A percentile compares a stretch with the other conserved stretches of the same genome.
Evolutionary conservation across 352 stramenopile genomes (phyloP).

Genomic region (Globisporangium cystogenes): DNA sequence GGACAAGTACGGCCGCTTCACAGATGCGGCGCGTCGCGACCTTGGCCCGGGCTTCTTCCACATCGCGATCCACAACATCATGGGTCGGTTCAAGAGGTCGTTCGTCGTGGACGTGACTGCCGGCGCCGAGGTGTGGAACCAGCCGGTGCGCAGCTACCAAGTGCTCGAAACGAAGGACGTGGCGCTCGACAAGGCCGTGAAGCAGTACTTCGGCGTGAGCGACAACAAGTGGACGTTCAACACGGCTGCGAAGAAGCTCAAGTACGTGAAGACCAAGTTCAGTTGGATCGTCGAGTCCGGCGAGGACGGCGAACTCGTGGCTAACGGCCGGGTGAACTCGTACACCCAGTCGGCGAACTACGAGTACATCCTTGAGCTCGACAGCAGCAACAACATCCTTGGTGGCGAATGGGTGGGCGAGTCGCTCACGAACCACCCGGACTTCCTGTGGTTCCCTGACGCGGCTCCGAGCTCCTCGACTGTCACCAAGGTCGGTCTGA

Average conservation of each 20-base stretch:
- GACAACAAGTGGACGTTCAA: too few species aligned
- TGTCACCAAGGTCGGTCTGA: constrained; percentile 29
- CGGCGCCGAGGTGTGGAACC: constrained; percentile 13
- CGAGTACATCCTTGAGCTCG: constrained; percentile 9
- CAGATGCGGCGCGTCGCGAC: constrained; percentile 31
- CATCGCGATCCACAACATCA: constrained; percentile 46
- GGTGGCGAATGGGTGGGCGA: constrained; percentile 11
- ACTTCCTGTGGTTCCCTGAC: constrained; percentile 14
- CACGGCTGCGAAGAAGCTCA: constrained; percentile 2
- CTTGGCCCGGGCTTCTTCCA: constrained; percentile 50
- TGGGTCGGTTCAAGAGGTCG: constrained; percentile 11
- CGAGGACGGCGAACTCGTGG: not conserved
- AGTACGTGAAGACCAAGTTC: constrained; percentile 2
- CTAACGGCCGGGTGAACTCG: constrained; percentile 1
- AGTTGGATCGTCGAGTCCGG: not conserved
- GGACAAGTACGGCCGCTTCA: constrained; percentile 45
- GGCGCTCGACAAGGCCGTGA: not conserved
- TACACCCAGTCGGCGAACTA: constrained; percentile 8
- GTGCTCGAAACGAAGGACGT: not conserved
- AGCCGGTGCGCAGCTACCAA: constrained; percentile 14
- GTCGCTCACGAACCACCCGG: constrained; percentile 7
- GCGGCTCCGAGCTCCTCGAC: constrained; percentile 4
- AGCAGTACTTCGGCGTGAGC: too few species aligned
- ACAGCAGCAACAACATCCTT: constrained; percentile 11
- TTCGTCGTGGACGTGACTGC: constrained; percentile 39